Base-by-base conservation (phyloP, 305 asterid genomes). In the Rubia tinctorum region DNA sequence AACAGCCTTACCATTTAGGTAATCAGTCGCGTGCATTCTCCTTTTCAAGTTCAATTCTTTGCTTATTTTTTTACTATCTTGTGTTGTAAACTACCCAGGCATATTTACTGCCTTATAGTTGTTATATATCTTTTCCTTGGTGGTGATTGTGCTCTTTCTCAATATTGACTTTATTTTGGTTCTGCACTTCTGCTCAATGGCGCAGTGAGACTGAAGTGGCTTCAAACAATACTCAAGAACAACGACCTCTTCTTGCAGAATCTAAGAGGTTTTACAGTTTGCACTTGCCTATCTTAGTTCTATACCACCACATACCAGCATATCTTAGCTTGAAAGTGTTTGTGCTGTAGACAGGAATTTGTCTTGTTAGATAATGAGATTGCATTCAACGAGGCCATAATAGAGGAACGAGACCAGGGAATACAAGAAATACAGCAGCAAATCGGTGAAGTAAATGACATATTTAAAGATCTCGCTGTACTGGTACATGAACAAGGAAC, bases 381-480 rank as follows among this genome's bases (percentile, higher is more conserved):
- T 78, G 74, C 93, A 71, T 93, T 93, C 82, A 91, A 93, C 60
- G 96, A 86, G 76, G 97, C 97, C 70, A 88, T 91, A 71, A 88
- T 91, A 66, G 97, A 93, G 82, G 98, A 93, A 84, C 85, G 98
- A 77, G 97, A 91, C 17, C 98, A 85, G 47, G 98, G 98, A 15
- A 91, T 93, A 82, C 86, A 93, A 73, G 98, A 93, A 85, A 90
- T 93, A 73, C 96, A 91, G 66, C 95, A 91, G 62, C 97, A 91
- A 81, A 93, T 93, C 71, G 96, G 97, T 59, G 97, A 93, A 92
- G 98, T 93, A 66, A 90, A 87, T 76, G 97, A 91, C 81, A 93
- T 93, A 69, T 93, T 93, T 88, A 93, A 93, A 84, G 98, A 91
- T 83, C 89, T 93, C 20, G 97, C 91, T 0, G 97, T 93, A 39